These are phyloP conservation scores for Thermomucor indicae-seudaticae DNA, from an alignment of 371 early-diverging fungal species.

Conservation along the genomic window DNA sequence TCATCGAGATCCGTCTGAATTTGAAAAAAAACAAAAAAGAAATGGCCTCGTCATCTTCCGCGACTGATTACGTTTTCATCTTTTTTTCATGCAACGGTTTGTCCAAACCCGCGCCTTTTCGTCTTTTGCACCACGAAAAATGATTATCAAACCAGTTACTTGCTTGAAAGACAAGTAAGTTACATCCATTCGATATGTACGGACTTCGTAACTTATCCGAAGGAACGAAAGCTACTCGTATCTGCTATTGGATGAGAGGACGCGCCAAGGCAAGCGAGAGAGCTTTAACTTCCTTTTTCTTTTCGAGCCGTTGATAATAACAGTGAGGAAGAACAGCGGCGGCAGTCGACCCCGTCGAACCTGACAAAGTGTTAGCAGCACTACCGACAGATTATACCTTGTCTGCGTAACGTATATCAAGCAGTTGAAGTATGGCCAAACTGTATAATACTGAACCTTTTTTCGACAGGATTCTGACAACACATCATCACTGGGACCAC, in stretches of 20 bases:
- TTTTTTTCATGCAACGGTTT: no score
- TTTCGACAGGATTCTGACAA: constrained; percentile 53
- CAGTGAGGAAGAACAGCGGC: constrained; percentile 20
- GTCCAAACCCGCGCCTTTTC: constrained; percentile 15
- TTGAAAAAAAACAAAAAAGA: no score
- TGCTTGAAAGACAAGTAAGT: constrained; percentile 25
- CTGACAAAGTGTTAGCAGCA: constrained; percentile 45
- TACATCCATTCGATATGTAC: not conserved
- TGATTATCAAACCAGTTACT: constrained; percentile 24
- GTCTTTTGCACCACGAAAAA: constrained; percentile 6
- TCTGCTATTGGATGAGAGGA: constrained; percentile 63
- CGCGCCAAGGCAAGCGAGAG: constrained; percentile 34
- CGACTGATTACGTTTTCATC: no score
- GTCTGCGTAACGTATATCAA: constrained; percentile 20
- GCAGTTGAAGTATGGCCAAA: no score
- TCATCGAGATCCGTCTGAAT: no score
- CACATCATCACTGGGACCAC: constrained; percentile 86
- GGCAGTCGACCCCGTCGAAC: constrained; percentile 59
- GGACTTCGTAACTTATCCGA: not conserved
- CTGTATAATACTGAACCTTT: no score
- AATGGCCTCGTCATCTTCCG: no score
- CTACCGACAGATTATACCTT: constrained; percentile 26
- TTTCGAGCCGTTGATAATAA: not conserved
- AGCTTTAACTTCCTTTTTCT: not conserved
- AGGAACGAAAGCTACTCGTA: constrained; percentile 62